Evolutionary conservation across 2,329 filamentous ascomycete species (phyloP).

Genomic region (Calonectria fujianensis): DNA sequence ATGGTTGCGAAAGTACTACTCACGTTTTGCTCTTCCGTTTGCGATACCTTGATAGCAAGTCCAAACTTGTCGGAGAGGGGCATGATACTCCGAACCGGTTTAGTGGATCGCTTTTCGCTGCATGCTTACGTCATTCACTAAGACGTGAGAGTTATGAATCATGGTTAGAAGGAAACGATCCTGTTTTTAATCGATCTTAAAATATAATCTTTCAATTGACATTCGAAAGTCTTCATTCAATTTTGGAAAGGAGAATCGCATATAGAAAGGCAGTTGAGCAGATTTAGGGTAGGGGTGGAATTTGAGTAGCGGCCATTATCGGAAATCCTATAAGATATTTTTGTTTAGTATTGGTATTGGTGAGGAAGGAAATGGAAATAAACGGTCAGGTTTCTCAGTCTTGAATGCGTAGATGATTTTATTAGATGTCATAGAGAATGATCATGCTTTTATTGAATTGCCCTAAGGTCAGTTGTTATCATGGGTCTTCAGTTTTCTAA

Average conservation of each 20-base stretch:
- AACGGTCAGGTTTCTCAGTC: background rate
- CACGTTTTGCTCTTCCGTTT: background rate
- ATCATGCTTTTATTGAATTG: background rate
- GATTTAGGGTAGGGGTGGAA: background rate
- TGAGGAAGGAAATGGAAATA: background rate
- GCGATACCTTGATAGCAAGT: background rate
- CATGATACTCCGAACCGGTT: background rate
- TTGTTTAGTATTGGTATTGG: background rate
- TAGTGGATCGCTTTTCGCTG: background rate
- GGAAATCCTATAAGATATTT: background rate
- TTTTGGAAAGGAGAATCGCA: too few relatives aligned
- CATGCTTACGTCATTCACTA: conserved; percentile 10
- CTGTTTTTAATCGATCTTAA: background rate
- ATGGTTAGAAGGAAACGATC: too few relatives aligned
- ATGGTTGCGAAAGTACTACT: too few relatives aligned
- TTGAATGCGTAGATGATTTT: background rate
- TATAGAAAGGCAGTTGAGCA: too few relatives aligned
- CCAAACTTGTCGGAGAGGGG: background rate
- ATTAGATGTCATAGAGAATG: background rate
- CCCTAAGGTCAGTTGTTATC: background rate
- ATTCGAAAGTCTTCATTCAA: background rate
- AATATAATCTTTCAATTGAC: too few relatives aligned
- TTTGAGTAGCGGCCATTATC: background rate
- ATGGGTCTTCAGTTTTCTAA: background rate
- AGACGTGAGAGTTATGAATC: background rate